Conservation (phyloP, 2,329 filamentous ascomycete genomes). For the Penicillium capsulatum region DNA sequence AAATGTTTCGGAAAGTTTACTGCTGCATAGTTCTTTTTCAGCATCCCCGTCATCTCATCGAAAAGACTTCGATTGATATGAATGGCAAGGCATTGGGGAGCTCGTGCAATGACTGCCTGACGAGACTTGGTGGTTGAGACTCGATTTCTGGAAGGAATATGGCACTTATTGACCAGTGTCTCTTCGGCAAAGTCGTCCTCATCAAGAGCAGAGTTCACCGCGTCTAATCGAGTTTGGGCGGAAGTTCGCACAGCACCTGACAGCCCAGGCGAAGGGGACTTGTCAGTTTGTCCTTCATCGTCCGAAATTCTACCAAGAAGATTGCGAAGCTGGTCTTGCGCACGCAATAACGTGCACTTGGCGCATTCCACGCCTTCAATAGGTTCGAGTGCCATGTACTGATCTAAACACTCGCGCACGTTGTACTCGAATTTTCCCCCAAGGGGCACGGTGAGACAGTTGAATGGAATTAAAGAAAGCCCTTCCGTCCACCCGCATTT, state of each 20-base stretch:
- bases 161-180: constrained; percentile 60
- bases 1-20: constrained; percentile 72
- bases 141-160: constrained; percentile 62
- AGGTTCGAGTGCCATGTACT: constrained; percentile 76
- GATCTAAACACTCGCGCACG: constrained; percentile 73
- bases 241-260: constrained; percentile 40
- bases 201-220: constrained; percentile 67
- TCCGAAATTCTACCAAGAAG: constrained; percentile 42
- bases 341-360: constrained; percentile 74
- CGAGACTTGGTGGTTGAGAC: constrained; percentile 80
- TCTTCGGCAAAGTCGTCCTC: constrained; percentile 75
- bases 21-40: constrained; percentile 77
- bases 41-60: constrained; percentile 71
- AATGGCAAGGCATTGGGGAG: constrained; percentile 74
- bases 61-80: constrained; percentile 93
- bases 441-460: constrained; percentile 82
- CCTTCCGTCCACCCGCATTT: constrained; percentile 83
- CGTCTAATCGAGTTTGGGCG: constrained; percentile 54
- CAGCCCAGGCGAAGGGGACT: constrained; percentile 24
- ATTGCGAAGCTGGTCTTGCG: constrained; percentile 51
- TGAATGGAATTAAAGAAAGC: constrained; percentile 86
- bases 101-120: constrained; percentile 77
- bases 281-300: constrained; percentile 26
- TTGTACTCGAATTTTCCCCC: constrained; percentile 63
- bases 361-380: constrained; percentile 89